Base-by-base conservation (phyloP, 2,329 filamentous ascomycete genomes). In the Metarhizium guizhouense region DNA sequence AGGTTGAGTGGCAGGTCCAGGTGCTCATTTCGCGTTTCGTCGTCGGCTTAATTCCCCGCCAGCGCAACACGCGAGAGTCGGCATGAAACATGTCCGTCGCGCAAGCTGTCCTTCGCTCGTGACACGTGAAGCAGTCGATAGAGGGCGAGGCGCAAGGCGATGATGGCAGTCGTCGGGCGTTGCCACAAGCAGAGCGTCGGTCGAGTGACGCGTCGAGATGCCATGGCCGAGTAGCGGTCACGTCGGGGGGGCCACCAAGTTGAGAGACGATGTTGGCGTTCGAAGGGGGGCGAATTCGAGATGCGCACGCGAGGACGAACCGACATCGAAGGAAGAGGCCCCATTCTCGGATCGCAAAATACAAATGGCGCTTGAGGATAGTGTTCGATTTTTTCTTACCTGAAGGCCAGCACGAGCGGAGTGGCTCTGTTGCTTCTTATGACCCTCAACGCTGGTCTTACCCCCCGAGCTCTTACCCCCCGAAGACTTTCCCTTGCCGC, bases 391-490 rank as follows among this genome's bases (percentile, higher is more conserved):
- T 18, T 18, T 51, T 58, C 60, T 81, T 80, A 96, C 92, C 87
- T 96, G 92, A 65, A 96, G 83, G 71, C 92, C 92, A 72, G 92
- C 92, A 74, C 94, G 92, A 69, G 90, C 90, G 67, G 91, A 96
- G 80, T 96, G 92, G 77, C 94, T 95, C 77, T 95, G 89, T 70
- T 89, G 87, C 80, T 96, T 96, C 78, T 88, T 89, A 71, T 85
- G 77, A 55, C 81, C 82, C 63, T 85, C 86, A 67, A 68, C 76
- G 58, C 77, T 76, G 52, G 78, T 80, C 80, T 94, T 94, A 65
- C 89, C 88, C 66, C 89, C 89, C 57, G 87, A 81, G 71, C 77
- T 92, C 85, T 95, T 96, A 70, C 92, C 92, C 67, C 92, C 91
- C 65, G 87, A 83, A 61, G 86, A 90, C 80, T 91, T 95, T 82